A percentile compares a stretch with the other conserved stretches of the same genome.
phyloP scores from a whole-genome alignment of 129 eudicot species.

The Logfia minima region DNA sequence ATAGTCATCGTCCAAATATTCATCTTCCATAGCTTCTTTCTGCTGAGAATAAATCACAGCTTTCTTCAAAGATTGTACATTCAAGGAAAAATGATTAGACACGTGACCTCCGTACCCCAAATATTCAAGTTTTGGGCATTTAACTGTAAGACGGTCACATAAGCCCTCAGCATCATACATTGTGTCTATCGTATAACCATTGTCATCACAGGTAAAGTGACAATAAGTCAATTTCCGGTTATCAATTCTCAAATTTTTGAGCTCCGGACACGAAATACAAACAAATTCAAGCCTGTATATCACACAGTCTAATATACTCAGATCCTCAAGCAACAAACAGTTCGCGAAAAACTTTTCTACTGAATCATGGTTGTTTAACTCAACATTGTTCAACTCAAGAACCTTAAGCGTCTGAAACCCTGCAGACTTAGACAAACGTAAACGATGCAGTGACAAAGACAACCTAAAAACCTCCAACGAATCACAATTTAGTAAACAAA shows the following conservation, averaged over 20 bases:
- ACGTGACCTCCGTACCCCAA: constrained; percentile 3
- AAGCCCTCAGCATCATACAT: not conserved
- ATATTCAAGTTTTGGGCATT: not conserved
- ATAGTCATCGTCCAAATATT: not conserved
- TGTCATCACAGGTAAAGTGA: too few relatives aligned
- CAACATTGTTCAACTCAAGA: not conserved
- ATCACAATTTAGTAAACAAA: not conserved
- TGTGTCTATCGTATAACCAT: too few relatives aligned
- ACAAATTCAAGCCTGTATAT: not conserved
- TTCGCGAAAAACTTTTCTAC: not conserved
- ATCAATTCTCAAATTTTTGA: not conserved
- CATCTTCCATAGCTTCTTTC: not conserved
- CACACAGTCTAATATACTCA: not conserved
- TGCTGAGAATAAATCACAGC: not conserved
- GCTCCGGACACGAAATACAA: not conserved
- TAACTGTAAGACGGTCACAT: not conserved
- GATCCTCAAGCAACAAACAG: not conserved
- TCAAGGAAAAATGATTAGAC: not conserved
- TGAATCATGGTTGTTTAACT: not conserved
- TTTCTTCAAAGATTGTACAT: not conserved
- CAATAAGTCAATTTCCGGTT: too few relatives aligned
- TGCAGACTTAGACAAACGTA: not conserved
- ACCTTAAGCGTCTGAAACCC: constrained; percentile 7
- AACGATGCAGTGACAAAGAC: not conserved
- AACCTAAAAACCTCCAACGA: not conserved